Evolutionary conservation across 2,329 filamentous ascomycete species (phyloP).

Genomic region (Ascochyta pisi): DNA sequence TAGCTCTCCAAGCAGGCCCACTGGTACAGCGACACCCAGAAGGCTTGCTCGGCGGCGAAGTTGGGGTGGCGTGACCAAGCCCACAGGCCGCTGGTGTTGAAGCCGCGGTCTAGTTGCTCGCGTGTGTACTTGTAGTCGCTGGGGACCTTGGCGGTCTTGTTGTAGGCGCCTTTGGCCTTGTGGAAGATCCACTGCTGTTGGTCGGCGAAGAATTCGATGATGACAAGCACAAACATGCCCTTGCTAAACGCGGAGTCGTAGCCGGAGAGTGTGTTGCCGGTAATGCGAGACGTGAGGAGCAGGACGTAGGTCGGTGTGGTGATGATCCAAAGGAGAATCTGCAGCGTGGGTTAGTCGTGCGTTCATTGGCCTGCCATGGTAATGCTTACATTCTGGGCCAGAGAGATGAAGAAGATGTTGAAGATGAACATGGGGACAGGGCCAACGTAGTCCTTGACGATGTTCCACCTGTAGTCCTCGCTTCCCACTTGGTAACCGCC

Average conservation of each 20-base stretch:
- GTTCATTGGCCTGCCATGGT: not conserved
- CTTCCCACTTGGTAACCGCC: conserved; percentile 88
- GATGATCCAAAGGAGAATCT: conserved; percentile 79
- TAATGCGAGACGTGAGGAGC: conserved; percentile 72
- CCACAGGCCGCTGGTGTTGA: conserved; percentile 84
- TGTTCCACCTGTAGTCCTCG: conserved; percentile 93
- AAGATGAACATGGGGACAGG: conserved; percentile 77
- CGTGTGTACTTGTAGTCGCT: conserved; percentile 66
- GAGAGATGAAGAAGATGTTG: conserved; percentile 88
- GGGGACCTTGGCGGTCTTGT: conserved; percentile 73
- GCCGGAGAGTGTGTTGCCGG: conserved; percentile 55
- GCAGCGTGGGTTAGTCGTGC: conserved; percentile 4
- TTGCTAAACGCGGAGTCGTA: conserved; percentile 67
- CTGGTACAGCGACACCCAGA: conserved; percentile 88
- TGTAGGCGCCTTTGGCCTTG: conserved; percentile 77
- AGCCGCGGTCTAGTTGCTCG: conserved; percentile 86
- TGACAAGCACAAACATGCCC: conserved; percentile 62
- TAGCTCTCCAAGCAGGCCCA: conserved; percentile 82
- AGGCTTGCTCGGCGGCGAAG: conserved; percentile 87
- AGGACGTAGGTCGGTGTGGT: conserved; percentile 85
- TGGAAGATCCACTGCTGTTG: conserved; percentile 95
- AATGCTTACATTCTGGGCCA: conserved; percentile 67
- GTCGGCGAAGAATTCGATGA: conserved; percentile 82
- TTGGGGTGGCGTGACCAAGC: conserved; percentile 91
- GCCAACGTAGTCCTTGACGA: conserved; percentile 72